Base-by-base conservation (phyloP, 2,329 filamentous ascomycete species). In the Capronia coronata region DNA sequence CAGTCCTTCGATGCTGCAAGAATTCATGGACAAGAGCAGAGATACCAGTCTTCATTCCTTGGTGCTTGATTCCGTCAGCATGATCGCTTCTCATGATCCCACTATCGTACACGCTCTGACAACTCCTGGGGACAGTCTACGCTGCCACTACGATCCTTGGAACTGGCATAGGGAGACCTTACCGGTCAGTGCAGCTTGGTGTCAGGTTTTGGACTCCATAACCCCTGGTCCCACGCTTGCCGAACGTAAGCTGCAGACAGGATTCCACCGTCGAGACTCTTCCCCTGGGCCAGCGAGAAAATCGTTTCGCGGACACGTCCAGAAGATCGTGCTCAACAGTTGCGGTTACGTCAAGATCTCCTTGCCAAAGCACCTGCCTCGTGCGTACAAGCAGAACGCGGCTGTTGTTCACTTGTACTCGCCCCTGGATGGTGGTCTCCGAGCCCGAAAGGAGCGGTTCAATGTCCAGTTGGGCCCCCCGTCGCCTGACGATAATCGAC, bases 51-150 rank as follows among this genome's bases (percentile, higher is more conserved):
- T 86, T 10, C 69, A 75, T 53, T 74, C 71, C 16, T 63, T 87
- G 13, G 73, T 74, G 7, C 67, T 87, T 1, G 75, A 84, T 57
- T 82, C 80, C 0, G 78, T 86, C 0, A 87, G 83, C 5, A 65
- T 86, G 32, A 80, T 76, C 11, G 75, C 76, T 0, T 67, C 70
- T 59, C 47, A 56, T 37, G 42, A 43, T 37, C 34, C 41, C 38
- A 40, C 41, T 37, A 14, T 52, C 25, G 51, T 51, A 10, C 40
- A 19, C 4, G 38, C 44, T 13, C 18, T 55, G 8, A 48, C 41
- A 6, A 57, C 55, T 22, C 19, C 25, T 22, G 30, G 22, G 16
- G 48, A 48, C 32, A 47, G 39, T 35, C 41, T 58, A 18, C 22
- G 51, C 23, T 46, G 59, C 29, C 34, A 40, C 43, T 46, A 53